Conservation (phyloP, 2,329 filamentous ascomycete genomes). For the Rosellinia necatrix region DNA sequence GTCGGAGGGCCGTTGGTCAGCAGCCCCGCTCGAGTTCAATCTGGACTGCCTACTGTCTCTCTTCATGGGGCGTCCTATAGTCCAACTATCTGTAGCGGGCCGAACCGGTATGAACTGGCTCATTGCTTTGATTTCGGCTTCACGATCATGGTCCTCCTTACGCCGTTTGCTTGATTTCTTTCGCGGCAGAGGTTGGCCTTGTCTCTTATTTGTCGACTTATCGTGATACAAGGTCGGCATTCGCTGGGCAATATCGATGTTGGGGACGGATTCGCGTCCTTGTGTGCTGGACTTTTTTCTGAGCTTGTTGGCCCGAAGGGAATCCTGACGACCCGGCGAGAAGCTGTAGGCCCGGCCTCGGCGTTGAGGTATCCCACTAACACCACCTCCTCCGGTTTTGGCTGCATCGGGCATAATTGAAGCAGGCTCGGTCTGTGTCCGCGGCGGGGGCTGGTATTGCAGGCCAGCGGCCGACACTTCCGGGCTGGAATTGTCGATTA, state of each 20-base stretch:
- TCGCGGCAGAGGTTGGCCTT: slow-evolving; percentile 62
- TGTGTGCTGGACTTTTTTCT: slow-evolving; percentile 35
- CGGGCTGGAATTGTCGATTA: slow-evolving; percentile 27
- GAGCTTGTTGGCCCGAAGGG: slow-evolving; percentile 49
- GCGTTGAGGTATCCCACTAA: slow-evolving; percentile 47
- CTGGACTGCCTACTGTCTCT: slow-evolving; percentile 70
- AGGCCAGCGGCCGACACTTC: slow-evolving; percentile 29
- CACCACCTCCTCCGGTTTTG: slow-evolving; percentile 21
- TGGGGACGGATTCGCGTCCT: slow-evolving; percentile 23
- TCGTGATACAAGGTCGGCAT: slow-evolving; percentile 60
- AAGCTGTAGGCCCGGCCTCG: slow-evolving; percentile 63
- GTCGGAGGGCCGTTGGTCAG: slow-evolving; percentile 69
- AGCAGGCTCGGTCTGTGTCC: slow-evolving; percentile 37
- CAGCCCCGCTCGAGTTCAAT: slow-evolving; percentile 56
- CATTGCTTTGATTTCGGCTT: slow-evolving; percentile 89
- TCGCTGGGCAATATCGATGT: slow-evolving; percentile 38
- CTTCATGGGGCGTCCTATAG: slow-evolving; percentile 63
- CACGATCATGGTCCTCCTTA: slow-evolving; percentile 75
- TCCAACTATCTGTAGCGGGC: slow-evolving; percentile 62
- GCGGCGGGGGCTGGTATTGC: slow-evolving; percentile 27
- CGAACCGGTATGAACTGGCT: slow-evolving; percentile 70
- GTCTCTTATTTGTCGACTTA: slow-evolving; percentile 60
- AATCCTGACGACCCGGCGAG: slow-evolving; percentile 63
- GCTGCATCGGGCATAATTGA: slow-evolving; percentile 34
- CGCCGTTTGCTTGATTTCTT: slow-evolving; percentile 79